phyloP scores from a whole-genome alignment of 352 stramenopile species.

The Albugo laibachii region DNA sequence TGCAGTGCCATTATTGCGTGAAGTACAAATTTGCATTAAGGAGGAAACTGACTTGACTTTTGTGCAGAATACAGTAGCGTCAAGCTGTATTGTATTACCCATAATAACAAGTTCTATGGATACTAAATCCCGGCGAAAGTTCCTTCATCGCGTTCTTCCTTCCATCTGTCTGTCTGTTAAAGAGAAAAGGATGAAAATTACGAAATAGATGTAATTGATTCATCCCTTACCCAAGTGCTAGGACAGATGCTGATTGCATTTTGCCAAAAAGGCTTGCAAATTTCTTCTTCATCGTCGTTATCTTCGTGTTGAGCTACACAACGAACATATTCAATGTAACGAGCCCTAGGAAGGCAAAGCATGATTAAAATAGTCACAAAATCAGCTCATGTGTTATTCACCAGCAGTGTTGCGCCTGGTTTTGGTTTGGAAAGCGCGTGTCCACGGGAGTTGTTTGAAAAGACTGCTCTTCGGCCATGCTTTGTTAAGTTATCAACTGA shows the following conservation, averaged over 20 bases:
- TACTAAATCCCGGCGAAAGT: slow-evolving; percentile 68
- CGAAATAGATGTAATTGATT: not conserved
- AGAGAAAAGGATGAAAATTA: not conserved
- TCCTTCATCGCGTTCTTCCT: slow-evolving; percentile 65
- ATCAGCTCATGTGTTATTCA: slow-evolving; percentile 3
- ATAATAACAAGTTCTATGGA: slow-evolving; percentile 21
- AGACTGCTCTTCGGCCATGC: not conserved
- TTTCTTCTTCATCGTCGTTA: slow-evolving; percentile 85
- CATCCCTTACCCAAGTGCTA: slow-evolving; percentile 35
- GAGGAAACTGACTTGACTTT: too few relatives aligned
- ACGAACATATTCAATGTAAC: slow-evolving; percentile 95
- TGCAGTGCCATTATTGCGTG: too few relatives aligned
- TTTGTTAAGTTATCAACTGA: too few relatives aligned
- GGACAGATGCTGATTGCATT: slow-evolving; percentile 57
- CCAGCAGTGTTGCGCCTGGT: slow-evolving; percentile 79
- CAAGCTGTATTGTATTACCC: too few relatives aligned
- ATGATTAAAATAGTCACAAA: not conserved
- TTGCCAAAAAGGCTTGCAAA: slow-evolving; percentile 68
- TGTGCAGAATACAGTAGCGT: too few relatives aligned
- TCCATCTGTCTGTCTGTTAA: slow-evolving; percentile 48
- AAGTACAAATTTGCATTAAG: too few relatives aligned
- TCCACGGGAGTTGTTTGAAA: slow-evolving; percentile 49
- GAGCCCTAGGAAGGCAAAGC: slow-evolving; percentile 32
- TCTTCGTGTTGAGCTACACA: slow-evolving; percentile 95
- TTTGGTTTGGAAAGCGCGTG: slow-evolving; percentile 73